Percentiles rank a stretch among this genome's conserved stretches.
Evolutionary conservation across 805 yeast genomes (phyloP).

Genomic region (Sugiyamaella marilandica): DNA sequence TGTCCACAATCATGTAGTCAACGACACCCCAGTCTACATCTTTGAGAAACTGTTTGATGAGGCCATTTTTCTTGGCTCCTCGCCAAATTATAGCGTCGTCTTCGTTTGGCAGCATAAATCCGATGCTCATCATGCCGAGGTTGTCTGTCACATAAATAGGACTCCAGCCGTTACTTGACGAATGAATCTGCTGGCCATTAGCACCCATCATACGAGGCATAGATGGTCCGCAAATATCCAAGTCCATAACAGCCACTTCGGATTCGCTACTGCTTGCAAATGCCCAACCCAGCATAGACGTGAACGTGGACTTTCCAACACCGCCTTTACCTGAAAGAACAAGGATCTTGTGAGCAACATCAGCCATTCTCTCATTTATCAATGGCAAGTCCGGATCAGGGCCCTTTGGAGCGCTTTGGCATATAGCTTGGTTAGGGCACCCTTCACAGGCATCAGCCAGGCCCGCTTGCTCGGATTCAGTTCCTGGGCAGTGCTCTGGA

Average conservation of each 20-base stretch:
- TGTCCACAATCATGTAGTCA: constrained; percentile 86
- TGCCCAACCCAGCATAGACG: constrained; percentile 96
- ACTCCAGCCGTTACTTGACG: constrained; percentile 90
- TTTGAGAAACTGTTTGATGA: constrained; percentile 87
- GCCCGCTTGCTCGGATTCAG: constrained; percentile 92
- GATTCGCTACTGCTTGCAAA: constrained; percentile 65
- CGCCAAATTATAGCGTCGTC: constrained; percentile 97
- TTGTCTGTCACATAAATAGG: constrained; percentile 96
- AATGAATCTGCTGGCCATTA: constrained; percentile 77
- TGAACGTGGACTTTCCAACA: constrained; percentile 95
- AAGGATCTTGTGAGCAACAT: constrained; percentile 69
- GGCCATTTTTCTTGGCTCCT: constrained; percentile 90
- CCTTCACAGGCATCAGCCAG: constrained; percentile 90
- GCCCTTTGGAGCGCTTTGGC: constrained; percentile 77
- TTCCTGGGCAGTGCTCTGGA: constrained; percentile 99
- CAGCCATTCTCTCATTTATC: constrained; percentile 62
- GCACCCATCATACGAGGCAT: constrained; percentile 93
- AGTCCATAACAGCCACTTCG: constrained; percentile 95
- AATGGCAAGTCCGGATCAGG: constrained; percentile 90
- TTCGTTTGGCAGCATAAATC: constrained; percentile 86
- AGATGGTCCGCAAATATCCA: constrained; percentile 97
- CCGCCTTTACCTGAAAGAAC: constrained; percentile 74
- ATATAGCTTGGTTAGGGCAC: constrained; percentile 88
- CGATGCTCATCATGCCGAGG: constrained; percentile 91
- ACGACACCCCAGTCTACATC: constrained; percentile 89